A percentile compares a stretch with the other conserved stretches of the same genome.
Evolutionary conservation across 768 basidiomycete genomes (phyloP).

Genomic region (Tubosaeta brunneosetosa): DNA sequence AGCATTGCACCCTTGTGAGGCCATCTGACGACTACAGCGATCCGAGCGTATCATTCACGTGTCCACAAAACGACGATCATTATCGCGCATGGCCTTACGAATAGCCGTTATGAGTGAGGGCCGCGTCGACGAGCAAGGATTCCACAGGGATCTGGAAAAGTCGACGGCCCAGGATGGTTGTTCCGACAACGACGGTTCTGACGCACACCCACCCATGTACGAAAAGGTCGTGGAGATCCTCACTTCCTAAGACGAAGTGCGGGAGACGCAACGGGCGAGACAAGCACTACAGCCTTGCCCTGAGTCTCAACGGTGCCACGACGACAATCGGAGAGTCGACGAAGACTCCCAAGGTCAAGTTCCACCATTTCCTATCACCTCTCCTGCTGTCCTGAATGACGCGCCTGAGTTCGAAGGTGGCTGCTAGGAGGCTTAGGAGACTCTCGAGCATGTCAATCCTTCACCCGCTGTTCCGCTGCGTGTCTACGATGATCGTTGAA

Average conservation of each 20-base stretch:
- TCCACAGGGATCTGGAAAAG: slow-evolving; percentile 70
- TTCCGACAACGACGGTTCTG: slow-evolving; percentile 36
- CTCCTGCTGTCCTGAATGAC: slow-evolving; percentile 18
- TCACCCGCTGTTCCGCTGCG: slow-evolving; percentile 26
- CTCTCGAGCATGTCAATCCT: slow-evolving; percentile 37
- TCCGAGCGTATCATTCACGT: slow-evolving; percentile 55
- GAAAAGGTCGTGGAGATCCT: slow-evolving; percentile 44
- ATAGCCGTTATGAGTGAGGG: slow-evolving; percentile 88
- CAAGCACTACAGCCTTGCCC: slow-evolving; percentile 41
- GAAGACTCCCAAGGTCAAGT: slow-evolving; percentile 13
- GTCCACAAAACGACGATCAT: slow-evolving; percentile 51
- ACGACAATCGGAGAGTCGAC: slow-evolving; percentile 56
- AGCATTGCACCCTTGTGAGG: slow-evolving; percentile 83
- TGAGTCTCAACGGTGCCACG: slow-evolving; percentile 36
- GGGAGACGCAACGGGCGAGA: slow-evolving; percentile 13
- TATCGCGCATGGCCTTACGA: slow-evolving; percentile 94
- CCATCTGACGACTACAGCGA: slow-evolving; percentile 75
- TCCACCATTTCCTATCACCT: slow-evolving; percentile 21
- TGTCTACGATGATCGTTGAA: slow-evolving; percentile 25
- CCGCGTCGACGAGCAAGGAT: slow-evolving; percentile 81
- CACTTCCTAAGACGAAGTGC: slow-evolving; percentile 43
- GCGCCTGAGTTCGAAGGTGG: slow-evolving; percentile 19
- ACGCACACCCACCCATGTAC: slow-evolving; percentile 26
- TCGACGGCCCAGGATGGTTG: slow-evolving; percentile 57
- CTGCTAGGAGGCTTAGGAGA: slow-evolving; percentile 14